These are phyloP conservation scores for Bimuria novae-zelandiae DNA, from an alignment of 2,329 filamentous ascomycete species.

Conservation along the genomic window DNA sequence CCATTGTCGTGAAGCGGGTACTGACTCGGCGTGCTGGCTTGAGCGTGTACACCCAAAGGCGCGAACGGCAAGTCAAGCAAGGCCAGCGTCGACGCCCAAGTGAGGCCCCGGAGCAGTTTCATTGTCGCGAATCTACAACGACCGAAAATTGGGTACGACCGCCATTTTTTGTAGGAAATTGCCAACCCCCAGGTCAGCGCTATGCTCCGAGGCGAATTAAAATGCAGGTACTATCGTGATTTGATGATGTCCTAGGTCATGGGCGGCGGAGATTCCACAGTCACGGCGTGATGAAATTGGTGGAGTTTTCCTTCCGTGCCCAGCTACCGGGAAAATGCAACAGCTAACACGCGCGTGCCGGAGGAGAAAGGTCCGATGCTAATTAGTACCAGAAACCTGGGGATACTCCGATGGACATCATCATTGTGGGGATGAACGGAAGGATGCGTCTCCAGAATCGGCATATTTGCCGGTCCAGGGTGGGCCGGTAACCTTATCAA, in stretches of 20 bases:
- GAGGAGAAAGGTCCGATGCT: too few relatives aligned
- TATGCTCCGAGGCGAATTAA: background rate
- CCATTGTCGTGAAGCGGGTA: conserved; percentile 58
- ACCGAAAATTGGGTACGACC: background rate
- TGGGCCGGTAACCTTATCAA: too few relatives aligned
- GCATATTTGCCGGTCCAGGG: too few relatives aligned
- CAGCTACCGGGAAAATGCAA: conserved; percentile 14
- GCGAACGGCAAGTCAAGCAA: conserved; percentile 13
- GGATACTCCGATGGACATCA: too few relatives aligned
- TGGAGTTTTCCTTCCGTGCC: conserved; percentile 6
- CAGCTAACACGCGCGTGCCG: background rate
- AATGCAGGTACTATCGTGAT: conserved; percentile 8
- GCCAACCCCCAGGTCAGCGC: background rate
- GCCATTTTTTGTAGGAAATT: conserved; percentile 4
- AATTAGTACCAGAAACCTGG: too few relatives aligned
- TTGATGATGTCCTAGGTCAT: background rate
- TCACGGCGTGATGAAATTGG: conserved; percentile 11
- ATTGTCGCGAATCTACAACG: background rate
- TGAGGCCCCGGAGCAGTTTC: background rate
- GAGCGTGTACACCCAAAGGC: conserved; percentile 25
- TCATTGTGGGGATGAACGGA: too few relatives aligned
- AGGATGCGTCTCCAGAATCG: too few relatives aligned
- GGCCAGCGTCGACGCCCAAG: conserved; percentile 17
- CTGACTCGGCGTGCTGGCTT: conserved; percentile 32
- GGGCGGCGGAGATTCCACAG: conserved; percentile 8